A percentile compares a stretch with the other conserved stretches of the same genome.
These are phyloP conservation scores for Euphrasia confusa DNA, from an alignment of 257 asterid genomes.

Conservation along the genomic window DNA sequence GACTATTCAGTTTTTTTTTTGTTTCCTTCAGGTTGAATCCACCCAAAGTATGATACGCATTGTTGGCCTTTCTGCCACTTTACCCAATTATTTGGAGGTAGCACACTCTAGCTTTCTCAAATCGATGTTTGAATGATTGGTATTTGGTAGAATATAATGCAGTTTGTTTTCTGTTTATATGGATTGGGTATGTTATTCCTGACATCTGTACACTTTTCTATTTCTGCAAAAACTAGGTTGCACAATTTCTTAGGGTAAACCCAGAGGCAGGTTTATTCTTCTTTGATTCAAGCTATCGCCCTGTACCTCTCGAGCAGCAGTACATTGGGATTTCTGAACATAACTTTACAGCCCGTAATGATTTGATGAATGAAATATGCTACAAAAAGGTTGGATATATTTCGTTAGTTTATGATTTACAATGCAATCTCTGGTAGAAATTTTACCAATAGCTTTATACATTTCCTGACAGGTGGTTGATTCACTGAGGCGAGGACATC, in stretches of 20 bases:
- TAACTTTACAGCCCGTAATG: constrained; percentile 76
- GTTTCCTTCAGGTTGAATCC: constrained; percentile 78
- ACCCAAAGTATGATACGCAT: constrained; percentile 98
- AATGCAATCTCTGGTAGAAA: constrained; percentile 12
- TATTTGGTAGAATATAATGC: constrained; percentile 17
- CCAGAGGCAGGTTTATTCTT: constrained; percentile 85
- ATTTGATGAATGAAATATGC: constrained; percentile 80
- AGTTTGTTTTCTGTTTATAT: constrained; percentile 16
- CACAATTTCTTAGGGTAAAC: constrained; percentile 94
- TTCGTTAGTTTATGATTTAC: constrained; percentile 16
- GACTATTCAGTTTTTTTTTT: constrained; percentile 8
- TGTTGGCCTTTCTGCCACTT: constrained; percentile 97
- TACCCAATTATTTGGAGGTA: constrained; percentile 96
- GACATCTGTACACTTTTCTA: constrained; percentile 19
- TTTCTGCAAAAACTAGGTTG: constrained; percentile 56
- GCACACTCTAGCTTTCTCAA: constrained; percentile 23
- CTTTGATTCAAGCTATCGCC: constrained; percentile 94
- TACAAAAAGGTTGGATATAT: constrained; percentile 64
- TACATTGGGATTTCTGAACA: constrained; percentile 86
- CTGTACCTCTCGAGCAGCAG: constrained; percentile 96
- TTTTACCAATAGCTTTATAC: constrained; percentile 16
- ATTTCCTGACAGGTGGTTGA: constrained; percentile 59
- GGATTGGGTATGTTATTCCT: constrained; percentile 18
- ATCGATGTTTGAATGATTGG: constrained; percentile 17
- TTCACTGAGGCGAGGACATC: constrained; percentile 84